phyloP scores from a whole-genome alignment of 164 flowering plant species.

The Vitis riparia region DNA sequence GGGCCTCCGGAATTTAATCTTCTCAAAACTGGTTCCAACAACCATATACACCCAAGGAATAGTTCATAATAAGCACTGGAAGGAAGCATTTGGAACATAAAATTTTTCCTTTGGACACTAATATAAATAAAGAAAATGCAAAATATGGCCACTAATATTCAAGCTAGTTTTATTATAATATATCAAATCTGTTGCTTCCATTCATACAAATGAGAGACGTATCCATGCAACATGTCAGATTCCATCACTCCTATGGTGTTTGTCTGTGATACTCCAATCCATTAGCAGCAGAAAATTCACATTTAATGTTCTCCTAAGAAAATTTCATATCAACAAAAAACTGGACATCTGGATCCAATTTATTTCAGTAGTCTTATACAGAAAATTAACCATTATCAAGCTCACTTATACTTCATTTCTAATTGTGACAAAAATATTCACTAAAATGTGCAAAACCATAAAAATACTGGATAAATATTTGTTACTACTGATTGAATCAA shows the following conservation, averaged over 20 bases:
- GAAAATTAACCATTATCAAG: too few species aligned
- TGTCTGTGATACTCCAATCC: neutral
- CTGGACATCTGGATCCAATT: too few species aligned
- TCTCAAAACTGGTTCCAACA: slow-evolving; percentile 69
- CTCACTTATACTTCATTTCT: too few species aligned
- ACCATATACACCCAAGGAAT: neutral
- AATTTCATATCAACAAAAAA: too few species aligned
- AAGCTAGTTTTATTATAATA: neutral
- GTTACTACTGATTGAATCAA: too few species aligned
- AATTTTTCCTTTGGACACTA: neutral
- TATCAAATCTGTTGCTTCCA: neutral
- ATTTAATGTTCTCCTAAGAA: neutral
- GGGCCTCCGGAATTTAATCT: slow-evolving; percentile 67
- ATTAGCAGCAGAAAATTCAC: neutral
- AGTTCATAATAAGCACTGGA: neutral
- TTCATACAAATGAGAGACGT: neutral
- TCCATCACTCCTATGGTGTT: neutral
- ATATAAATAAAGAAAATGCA: neutral
- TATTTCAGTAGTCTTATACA: too few species aligned
- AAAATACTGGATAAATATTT: too few species aligned
- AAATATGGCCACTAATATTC: neutral
- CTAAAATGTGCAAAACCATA: too few species aligned
- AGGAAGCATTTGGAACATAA: neutral
- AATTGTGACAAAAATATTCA: too few species aligned
- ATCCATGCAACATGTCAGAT: neutral